Evolutionary conservation across 768 basidiomycete species (phyloP).

Genomic region (Saitozyma podzolica): DNA sequence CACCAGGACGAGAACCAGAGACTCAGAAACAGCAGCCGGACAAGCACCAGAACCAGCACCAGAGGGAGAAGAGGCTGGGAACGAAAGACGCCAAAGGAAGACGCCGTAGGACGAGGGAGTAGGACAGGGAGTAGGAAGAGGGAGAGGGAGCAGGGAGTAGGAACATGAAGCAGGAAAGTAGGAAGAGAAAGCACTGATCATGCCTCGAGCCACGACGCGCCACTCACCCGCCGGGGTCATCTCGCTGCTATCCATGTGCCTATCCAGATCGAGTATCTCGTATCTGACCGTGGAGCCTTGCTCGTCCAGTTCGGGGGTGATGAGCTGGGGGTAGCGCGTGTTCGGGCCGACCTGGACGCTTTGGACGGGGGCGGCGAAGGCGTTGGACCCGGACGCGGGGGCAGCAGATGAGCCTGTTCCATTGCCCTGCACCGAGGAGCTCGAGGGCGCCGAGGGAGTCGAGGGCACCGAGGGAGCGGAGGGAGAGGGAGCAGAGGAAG

Average conservation of each 20-base stretch:
- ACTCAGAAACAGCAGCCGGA: background rate
- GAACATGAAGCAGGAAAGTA: too few species aligned
- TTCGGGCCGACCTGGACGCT: slow-evolving; percentile 25
- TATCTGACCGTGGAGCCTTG: slow-evolving; percentile 30
- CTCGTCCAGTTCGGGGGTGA: slow-evolving; percentile 36
- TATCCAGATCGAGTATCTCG: slow-evolving; percentile 45
- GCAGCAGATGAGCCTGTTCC: background rate
- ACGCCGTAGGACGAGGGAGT: too few species aligned
- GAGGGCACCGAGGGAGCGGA: slow-evolving; percentile 10
- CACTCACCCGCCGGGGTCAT: slow-evolving; percentile 43
- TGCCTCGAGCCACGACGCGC: too few species aligned
- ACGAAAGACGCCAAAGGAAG: too few species aligned
- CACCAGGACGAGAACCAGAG: background rate
- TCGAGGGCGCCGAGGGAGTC: slow-evolving; percentile 11
- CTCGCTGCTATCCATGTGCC: slow-evolving; percentile 44
- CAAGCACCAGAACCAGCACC: background rate
- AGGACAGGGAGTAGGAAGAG: too few species aligned
- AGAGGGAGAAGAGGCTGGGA: too few species aligned
- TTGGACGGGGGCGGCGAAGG: slow-evolving; percentile 24
- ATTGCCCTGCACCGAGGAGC: slow-evolving; percentile 2
- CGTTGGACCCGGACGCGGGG: slow-evolving; percentile 4
- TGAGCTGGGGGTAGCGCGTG: slow-evolving; percentile 30
- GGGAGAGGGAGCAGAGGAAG: background rate
- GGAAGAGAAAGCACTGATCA: too few species aligned
- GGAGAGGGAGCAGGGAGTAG: too few species aligned